Evolutionary conservation across 2,329 filamentous ascomycete species (phyloP).

Genomic region (Fusarium sp.): DNA sequence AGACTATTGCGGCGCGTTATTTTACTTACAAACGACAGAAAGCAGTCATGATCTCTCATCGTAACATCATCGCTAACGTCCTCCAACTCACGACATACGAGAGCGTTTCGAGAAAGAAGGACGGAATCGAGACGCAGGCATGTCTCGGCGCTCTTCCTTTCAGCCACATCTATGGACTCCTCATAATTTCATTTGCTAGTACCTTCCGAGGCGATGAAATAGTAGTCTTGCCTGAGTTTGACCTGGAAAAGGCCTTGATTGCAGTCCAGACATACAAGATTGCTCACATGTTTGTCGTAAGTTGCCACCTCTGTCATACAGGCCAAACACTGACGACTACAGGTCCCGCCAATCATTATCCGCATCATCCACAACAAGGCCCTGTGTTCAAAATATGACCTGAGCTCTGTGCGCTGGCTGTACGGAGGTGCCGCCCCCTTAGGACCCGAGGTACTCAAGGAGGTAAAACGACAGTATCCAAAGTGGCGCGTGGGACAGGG

Average conservation of each 20-base stretch:
- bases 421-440: neutral
- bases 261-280: neutral
- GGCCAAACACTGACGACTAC: rapidly evolving
- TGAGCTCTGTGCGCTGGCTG: neutral
- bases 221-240: rapidly evolving
- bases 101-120: rapidly evolving
- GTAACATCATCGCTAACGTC: neutral
- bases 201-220: neutral
- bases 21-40: neutral
- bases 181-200: neutral
- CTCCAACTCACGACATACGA: neutral
- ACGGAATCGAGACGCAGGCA: neutral
- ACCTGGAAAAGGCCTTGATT: rapidly evolving
- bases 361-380: neutral
- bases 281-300: neutral
- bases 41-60: neutral
- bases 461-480: neutral
- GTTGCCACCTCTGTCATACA: rapidly evolving
- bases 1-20: rapidly evolving
- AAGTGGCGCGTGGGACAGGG: neutral
- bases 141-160: neutral
- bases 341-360: neutral
- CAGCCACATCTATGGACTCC: neutral
- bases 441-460: rapidly evolving
- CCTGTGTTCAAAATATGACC: neutral